phyloP scores from a whole-genome alignment of 2,329 filamentous ascomycete genomes.

The Colletotrichum sp. region DNA sequence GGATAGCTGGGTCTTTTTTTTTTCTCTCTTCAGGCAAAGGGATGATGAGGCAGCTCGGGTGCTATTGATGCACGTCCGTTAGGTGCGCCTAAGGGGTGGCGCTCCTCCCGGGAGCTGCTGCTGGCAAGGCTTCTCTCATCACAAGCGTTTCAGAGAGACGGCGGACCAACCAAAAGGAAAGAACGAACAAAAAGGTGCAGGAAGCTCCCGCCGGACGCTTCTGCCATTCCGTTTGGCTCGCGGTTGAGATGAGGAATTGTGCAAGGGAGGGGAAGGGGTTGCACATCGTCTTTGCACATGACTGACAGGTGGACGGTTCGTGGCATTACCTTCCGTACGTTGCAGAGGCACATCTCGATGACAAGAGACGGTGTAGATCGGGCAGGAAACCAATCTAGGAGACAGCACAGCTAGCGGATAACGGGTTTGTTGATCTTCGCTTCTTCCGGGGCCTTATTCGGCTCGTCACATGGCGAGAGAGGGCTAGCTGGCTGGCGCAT shows the following conservation, averaged over 20 bases:
- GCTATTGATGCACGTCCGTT: background rate
- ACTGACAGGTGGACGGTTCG: background rate
- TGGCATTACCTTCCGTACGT: background rate
- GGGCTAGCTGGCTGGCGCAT: background rate
- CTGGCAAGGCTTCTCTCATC: background rate
- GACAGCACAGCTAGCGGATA: background rate
- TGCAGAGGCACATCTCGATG: background rate
- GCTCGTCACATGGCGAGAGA: constrained; percentile 4
- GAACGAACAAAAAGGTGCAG: background rate
- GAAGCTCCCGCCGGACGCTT: background rate
- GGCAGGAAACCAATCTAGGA: background rate
- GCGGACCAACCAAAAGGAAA: background rate
- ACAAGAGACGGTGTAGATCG: background rate
- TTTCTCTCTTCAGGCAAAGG: background rate
- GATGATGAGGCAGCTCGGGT: background rate
- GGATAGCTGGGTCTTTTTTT: background rate
- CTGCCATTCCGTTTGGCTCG: background rate
- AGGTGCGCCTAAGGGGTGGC: background rate
- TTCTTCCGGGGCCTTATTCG: background rate
- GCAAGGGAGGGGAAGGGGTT: background rate
- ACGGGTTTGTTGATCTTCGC: background rate
- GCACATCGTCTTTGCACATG: background rate
- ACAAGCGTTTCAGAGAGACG: background rate
- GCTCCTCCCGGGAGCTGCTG: background rate
- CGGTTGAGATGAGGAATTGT: background rate